Base-by-base conservation (phyloP, 1,284 basidiomycete genomes). In the Phlebopus sp. region DNA sequence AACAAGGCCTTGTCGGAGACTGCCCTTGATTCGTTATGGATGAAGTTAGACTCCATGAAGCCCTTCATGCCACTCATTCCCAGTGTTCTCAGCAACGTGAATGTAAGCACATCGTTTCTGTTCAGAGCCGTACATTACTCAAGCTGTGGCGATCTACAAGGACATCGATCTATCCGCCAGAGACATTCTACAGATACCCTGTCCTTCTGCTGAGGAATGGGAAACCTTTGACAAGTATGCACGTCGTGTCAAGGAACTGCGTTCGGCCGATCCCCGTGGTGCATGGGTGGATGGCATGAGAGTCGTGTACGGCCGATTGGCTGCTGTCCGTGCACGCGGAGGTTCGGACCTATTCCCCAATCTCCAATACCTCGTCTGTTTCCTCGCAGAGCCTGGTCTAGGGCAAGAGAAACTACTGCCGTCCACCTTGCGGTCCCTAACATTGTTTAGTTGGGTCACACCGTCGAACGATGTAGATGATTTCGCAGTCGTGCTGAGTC, bases 141-240 rank as follows among this genome's bases (percentile, higher is more conserved):
- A 39, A 18, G n/a, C 19, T 15, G 17, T 18, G 14, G 11, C 17
- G 27, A 29, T 35, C 8, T 5, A n/a, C 14, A 6, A 42, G 29
- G 40, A 19, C 40, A 42, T 9, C n/a, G n/a, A 19, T 29, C 30
- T 31, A 11, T 11, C 0, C 19, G 4, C 23, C 27, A 10, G 18
- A 30, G 11, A 41, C 4, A n/a, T 30, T 18, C 37, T 30, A 14
- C 27, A 17, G 15, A 25, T 18, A 4, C 23, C 17, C 3, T 19
- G 21, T 25, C 27, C 38, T 21, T 37, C 18, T 27, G 1, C 17
- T 2, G 37, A 30, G 11, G 27, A 46, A 36, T 42, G 46, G 39
- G 17, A 29, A 21, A 37, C 21, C 8, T 47, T 36, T 19, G 39
- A 36, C 27, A 39, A 39, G n/a, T 46, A 46, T 18, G 37, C 39